Evolutionary conservation across 106 monocot species (phyloP).

Genomic region (Hemerocallis citrina): DNA sequence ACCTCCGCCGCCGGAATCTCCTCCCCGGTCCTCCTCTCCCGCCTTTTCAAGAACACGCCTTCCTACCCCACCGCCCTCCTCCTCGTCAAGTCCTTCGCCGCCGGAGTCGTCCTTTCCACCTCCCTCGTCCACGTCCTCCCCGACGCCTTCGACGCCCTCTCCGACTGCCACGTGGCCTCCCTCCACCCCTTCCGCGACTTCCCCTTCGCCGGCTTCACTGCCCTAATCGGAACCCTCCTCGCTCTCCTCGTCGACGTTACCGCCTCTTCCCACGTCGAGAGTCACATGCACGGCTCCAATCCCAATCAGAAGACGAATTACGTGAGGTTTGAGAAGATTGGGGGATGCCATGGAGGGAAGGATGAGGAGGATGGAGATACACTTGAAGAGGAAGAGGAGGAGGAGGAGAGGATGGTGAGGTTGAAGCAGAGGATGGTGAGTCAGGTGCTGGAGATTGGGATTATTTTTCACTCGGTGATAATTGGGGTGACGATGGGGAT

Average conservation of each 20-base stretch:
- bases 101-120: slow-evolving; percentile 90
- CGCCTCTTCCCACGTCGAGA: slow-evolving; percentile 53
- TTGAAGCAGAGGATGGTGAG: slow-evolving; percentile 92
- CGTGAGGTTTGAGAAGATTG: slow-evolving; percentile 16
- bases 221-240: slow-evolving; percentile 68
- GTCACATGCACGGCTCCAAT: neutral
- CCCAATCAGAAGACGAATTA: slow-evolving; percentile 1
- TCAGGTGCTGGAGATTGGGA: slow-evolving; percentile 89
- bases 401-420: slow-evolving; percentile 56
- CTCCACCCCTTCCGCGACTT: slow-evolving; percentile 78
- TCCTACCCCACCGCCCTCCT: slow-evolving; percentile 46
- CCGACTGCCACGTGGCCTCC: slow-evolving; percentile 59
- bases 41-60: slow-evolving; percentile 37
- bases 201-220: slow-evolving; percentile 84
- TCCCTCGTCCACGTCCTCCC: slow-evolving; percentile 96
- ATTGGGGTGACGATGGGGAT: slow-evolving; percentile 93
- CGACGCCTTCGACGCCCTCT: slow-evolving; percentile 75
- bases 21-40: slow-evolving; percentile 64
- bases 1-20: slow-evolving; percentile 63
- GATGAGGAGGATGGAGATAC: slow-evolving; percentile 13
- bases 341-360: slow-evolving; percentile 7
- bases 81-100: slow-evolving; percentile 92
- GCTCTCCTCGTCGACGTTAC: slow-evolving; percentile 83
- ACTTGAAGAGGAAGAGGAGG: slow-evolving; percentile 26
- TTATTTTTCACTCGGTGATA: slow-evolving; percentile 91